These are phyloP conservation scores for Aspergillus sp. DNA, from an alignment of 2,329 filamentous ascomycete genomes.

Conservation along the genomic window DNA sequence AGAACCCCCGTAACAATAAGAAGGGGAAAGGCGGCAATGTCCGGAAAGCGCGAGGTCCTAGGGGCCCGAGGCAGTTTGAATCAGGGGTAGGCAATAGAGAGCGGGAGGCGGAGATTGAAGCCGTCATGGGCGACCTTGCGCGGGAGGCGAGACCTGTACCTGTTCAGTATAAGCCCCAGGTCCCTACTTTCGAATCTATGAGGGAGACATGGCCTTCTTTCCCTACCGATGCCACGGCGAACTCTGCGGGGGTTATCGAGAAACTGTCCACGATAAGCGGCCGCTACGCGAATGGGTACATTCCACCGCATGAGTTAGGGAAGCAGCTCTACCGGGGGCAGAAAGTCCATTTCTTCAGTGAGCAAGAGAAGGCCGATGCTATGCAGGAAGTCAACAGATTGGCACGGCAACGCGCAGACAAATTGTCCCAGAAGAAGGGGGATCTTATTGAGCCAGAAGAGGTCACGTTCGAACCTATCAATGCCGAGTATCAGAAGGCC, in stretches of 20 bases:
- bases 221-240: slow-evolving; percentile 22
- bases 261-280: slow-evolving; percentile 29
- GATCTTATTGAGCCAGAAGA: slow-evolving; percentile 28
- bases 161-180: slow-evolving; percentile 27
- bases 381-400: slow-evolving; percentile 28
- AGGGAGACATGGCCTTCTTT: slow-evolving; percentile 34
- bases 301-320: slow-evolving; percentile 29
- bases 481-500: slow-evolving; percentile 17
- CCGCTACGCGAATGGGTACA: slow-evolving; percentile 27
- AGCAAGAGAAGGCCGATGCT: slow-evolving; percentile 30
- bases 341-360: slow-evolving; percentile 30
- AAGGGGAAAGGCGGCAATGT: slow-evolving; percentile 11
- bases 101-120: slow-evolving; percentile 19
- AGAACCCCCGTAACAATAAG: slow-evolving; percentile 1
- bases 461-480: slow-evolving; percentile 20
- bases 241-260: slow-evolving; percentile 23
- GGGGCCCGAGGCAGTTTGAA: slow-evolving; percentile 9
- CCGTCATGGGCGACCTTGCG: slow-evolving; percentile 22
- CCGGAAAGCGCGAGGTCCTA: slow-evolving; percentile 6
- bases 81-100: slow-evolving; percentile 17
- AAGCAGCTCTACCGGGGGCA: slow-evolving; percentile 30
- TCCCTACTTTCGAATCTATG: slow-evolving; percentile 24
- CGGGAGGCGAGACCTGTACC: slow-evolving; percentile 23
- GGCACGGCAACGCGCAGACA: slow-evolving; percentile 25
- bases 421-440: slow-evolving; percentile 29